A percentile compares a stretch with the other conserved stretches of the same genome.
phyloP scores from a whole-genome alignment of 108 stramenopile genomes.

The Cyclotella sp. region DNA sequence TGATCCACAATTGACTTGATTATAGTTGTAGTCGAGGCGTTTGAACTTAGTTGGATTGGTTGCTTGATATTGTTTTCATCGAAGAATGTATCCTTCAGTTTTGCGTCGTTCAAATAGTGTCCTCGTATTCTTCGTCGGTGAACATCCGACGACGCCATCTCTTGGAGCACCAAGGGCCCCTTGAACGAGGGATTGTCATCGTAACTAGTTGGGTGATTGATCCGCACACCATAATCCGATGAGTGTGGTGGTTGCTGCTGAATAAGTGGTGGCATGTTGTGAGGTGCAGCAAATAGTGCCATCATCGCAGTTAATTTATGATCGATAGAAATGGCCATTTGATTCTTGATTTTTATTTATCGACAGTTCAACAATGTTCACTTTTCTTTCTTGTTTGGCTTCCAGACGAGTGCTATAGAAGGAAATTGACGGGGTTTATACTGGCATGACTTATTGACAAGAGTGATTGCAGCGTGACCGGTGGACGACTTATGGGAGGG shows the following conservation, averaged over 20 bases:
- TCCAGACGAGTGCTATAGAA: no score
- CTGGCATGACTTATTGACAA: no score
- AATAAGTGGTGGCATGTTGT: conserved; percentile 21
- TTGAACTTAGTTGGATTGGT: conserved; percentile 17
- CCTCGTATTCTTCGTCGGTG: conserved; percentile 47
- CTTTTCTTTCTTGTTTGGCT: no score
- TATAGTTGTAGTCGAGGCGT: conserved; percentile 49
- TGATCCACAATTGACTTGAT: conserved; percentile 55
- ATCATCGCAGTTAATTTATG: neutral
- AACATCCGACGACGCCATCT: conserved; percentile 29
- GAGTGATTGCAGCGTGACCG: no score
- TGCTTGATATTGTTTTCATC: neutral
- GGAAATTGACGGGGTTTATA: no score
- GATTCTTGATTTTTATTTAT: no score
- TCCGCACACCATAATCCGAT: conserved; percentile 44
- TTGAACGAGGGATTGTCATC: conserved; percentile 59
- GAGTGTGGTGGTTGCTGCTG: conserved; percentile 3
- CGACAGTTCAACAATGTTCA: no score
- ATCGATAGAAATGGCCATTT: neutral
- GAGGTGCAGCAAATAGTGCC: conserved; percentile 26
- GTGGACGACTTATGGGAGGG: no score
- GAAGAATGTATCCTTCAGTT: conserved; percentile 7
- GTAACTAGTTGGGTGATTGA: conserved; percentile 57
- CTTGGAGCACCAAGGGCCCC: conserved; percentile 45
- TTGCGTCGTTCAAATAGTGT: conserved; percentile 23